Conservation (phyloP, 164 flowering plant species). For the Umbellularia californica region DNA sequence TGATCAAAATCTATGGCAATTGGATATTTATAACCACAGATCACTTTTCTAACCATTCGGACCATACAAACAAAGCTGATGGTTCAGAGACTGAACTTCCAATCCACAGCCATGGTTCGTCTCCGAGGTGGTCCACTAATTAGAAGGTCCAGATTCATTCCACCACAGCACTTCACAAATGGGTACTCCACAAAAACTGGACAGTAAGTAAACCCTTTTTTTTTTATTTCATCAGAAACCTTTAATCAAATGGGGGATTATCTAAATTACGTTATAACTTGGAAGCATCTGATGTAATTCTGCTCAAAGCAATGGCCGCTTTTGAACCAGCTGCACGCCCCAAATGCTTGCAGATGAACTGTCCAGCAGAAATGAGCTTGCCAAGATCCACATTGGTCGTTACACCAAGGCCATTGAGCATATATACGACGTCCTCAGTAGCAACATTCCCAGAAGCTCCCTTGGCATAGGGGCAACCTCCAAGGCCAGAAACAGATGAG, state of each 20-base stretch:
- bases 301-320: constrained; percentile 73
- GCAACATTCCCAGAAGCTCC: constrained; percentile 99
- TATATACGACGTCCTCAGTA: constrained; percentile 92
- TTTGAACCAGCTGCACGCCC: constrained; percentile 82
- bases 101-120: background rate
- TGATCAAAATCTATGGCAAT: too few relatives aligned
- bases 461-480: constrained; percentile 99
- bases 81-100: background rate
- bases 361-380: constrained; percentile 79
- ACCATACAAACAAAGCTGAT: background rate
- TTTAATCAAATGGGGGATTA: background rate
- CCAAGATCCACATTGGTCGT: constrained; percentile 81
- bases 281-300: constrained; percentile 51
- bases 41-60: too few relatives aligned
- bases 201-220: background rate
- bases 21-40: too few relatives aligned
- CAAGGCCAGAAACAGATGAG: constrained; percentile 86
- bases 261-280: constrained; percentile 34
- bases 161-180: background rate
- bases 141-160: background rate
- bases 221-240: too few relatives aligned
- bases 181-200: background rate
- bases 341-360: constrained; percentile 74
- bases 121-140: background rate
- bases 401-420: constrained; percentile 88